Percentiles rank a stretch among this genome's conserved stretches.
phyloP scores from a whole-genome alignment of 768 basidiomycete genomes.

The Suillus subalutaceus region DNA sequence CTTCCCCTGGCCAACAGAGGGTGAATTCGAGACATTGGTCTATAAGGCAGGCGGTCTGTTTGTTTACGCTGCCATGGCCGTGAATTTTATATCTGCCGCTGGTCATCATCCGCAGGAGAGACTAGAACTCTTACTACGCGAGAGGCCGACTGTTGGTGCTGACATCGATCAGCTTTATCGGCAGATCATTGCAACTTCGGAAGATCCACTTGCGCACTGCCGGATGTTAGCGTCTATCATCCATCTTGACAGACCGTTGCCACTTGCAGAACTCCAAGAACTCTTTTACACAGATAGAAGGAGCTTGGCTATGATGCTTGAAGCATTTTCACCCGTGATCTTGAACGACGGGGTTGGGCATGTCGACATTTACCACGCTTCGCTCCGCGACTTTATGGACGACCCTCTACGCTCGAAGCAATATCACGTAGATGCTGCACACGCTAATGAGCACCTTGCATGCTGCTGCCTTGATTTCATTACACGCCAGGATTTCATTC shows the following conservation, averaged over 20 bases:
- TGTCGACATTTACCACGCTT: conserved; percentile 1
- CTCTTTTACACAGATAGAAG: not conserved
- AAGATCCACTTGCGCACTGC: not conserved
- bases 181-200: not conserved
- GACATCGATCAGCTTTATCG: not conserved
- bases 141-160: not conserved
- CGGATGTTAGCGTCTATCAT: not conserved
- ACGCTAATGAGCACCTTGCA: not conserved
- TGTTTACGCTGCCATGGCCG: conserved; percentile 19
- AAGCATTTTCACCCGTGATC: not conserved
- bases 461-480: not conserved
- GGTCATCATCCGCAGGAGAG: not conserved
- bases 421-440: not conserved
- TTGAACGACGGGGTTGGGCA: not conserved
- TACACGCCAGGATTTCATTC: no score
- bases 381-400: not conserved
- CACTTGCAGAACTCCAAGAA: not conserved
- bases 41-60: conserved; percentile 16
- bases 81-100: conserved; percentile 18
- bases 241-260: not conserved
- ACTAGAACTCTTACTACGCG: not conserved
- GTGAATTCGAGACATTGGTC: conserved; percentile 17
- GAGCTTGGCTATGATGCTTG: not conserved
- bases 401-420: conserved; percentile 1
- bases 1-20: conserved; percentile 19